phyloP scores from a whole-genome alignment of 2,329 filamentous ascomycete genomes.

The Arthroderma sp. region DNA sequence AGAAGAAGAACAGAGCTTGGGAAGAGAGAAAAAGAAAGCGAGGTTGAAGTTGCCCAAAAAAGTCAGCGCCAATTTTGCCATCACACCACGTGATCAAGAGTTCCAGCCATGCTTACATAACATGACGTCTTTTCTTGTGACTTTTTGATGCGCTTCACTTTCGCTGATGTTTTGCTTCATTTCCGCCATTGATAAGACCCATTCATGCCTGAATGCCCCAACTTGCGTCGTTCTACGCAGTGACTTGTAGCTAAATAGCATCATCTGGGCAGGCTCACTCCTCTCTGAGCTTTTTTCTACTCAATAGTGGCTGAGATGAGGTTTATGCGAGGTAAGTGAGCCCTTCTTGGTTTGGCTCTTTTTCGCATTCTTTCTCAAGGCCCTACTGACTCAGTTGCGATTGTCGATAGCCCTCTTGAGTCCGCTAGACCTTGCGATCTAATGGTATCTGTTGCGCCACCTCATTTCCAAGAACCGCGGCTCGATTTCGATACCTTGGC shows the following conservation, averaged over 20 bases:
- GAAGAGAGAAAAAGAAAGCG: neutral
- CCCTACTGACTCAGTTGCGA: neutral
- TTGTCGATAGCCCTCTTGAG: neutral
- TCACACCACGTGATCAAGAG: neutral
- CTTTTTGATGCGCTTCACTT: neutral
- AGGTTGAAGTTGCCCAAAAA: neutral
- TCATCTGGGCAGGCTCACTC: neutral
- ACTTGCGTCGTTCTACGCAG: neutral
- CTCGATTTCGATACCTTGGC: neutral
- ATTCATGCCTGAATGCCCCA: neutral
- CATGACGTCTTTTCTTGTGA: slow-evolving; percentile 3
- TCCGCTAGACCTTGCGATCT: neutral
- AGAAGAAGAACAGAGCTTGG: neutral
- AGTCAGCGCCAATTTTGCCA: neutral
- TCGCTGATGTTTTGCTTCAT: neutral
- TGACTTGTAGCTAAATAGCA: neutral
- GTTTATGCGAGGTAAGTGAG: neutral
- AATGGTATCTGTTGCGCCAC: neutral
- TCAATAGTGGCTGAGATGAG: neutral
- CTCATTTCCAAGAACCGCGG: neutral
- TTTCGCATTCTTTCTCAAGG: neutral
- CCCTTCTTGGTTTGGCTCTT: neutral
- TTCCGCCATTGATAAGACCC: neutral
- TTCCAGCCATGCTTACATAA: neutral
- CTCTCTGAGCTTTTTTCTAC: neutral